These are phyloP conservation scores for Hypericum androsaemum DNA, from an alignment of 345 rosid species.

Conservation along the genomic window DNA sequence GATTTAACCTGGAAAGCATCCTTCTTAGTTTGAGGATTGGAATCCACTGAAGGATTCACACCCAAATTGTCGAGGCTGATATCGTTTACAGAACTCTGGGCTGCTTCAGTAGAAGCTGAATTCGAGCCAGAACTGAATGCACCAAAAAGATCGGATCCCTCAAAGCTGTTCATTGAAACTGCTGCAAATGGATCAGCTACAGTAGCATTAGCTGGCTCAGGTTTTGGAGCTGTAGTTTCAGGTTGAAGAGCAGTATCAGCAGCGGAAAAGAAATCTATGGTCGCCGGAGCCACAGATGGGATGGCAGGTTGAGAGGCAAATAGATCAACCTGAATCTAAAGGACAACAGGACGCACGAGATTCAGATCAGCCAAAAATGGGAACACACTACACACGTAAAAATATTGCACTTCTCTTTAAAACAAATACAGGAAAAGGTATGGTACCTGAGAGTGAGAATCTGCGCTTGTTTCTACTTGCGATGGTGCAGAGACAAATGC, in stretches of 20 bases:
- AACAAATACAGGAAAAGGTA: constrained; percentile 2
- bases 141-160: constrained; percentile 81
- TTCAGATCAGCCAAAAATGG: background rate
- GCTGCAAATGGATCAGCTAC: constrained; percentile 78
- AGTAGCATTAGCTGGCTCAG: constrained; percentile 27
- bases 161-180: constrained; percentile 63
- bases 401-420: background rate
- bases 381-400: too few relatives aligned
- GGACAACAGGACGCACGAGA: constrained; percentile 5
- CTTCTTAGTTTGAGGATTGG: constrained; percentile 42
- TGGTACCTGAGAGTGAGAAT: constrained; percentile 50
- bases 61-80: constrained; percentile 25
- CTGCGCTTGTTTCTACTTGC: constrained; percentile 32
- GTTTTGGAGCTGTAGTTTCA: constrained; percentile 32
- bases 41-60: constrained; percentile 29
- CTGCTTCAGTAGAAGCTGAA: constrained; percentile 34
- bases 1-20: constrained; percentile 74
- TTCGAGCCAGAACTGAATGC: constrained; percentile 55
- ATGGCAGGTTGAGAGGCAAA: constrained; percentile 35
- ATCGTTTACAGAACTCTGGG: constrained; percentile 29
- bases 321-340: constrained; percentile 39
- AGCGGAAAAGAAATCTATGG: constrained; percentile 55
- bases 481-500: constrained; percentile 76
- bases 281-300: constrained; percentile 41
- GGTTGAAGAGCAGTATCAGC: constrained; percentile 44